phyloP scores from a whole-genome alignment of 2,329 filamentous ascomycete species.

The Huntiella decipiens region DNA sequence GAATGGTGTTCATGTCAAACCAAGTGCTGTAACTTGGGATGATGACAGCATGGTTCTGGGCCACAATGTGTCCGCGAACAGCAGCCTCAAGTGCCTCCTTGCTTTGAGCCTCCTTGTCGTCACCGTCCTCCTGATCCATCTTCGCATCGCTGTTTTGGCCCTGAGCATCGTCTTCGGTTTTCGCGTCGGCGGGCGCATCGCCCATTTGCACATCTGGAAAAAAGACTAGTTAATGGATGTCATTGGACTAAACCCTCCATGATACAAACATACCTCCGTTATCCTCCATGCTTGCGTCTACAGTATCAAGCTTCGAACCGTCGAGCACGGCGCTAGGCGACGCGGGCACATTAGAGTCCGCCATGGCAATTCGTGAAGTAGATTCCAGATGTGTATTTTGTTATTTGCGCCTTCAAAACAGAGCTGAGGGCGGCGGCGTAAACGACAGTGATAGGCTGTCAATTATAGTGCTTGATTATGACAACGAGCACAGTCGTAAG shows the following conservation, averaged over 20 bases:
- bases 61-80: constrained; percentile 77
- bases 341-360: not conserved
- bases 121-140: constrained; percentile 30
- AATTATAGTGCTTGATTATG: too few relatives aligned
- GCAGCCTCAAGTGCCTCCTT: constrained; percentile 71
- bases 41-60: constrained; percentile 89
- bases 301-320: constrained; percentile 1
- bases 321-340: not conserved
- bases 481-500: too few relatives aligned
- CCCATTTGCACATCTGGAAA: constrained; percentile 44
- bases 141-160: constrained; percentile 24
- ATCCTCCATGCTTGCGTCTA: constrained; percentile 4
- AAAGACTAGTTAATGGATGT: not conserved
- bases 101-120: constrained; percentile 42
- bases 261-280: constrained; percentile 9
- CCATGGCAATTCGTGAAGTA: constrained; percentile 5
- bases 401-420: too few relatives aligned
- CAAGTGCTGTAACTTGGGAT: constrained; percentile 94
- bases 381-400: not conserved
- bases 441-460: too few relatives aligned
- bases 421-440: too few relatives aligned
- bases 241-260: not conserved
- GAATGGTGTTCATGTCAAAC: constrained; percentile 95
- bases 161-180: constrained; percentile 48
- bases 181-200: constrained; percentile 28